Base-by-base conservation (phyloP, 495 filamentous ascomycete genomes). In the Aspergillus cristatus region DNA sequence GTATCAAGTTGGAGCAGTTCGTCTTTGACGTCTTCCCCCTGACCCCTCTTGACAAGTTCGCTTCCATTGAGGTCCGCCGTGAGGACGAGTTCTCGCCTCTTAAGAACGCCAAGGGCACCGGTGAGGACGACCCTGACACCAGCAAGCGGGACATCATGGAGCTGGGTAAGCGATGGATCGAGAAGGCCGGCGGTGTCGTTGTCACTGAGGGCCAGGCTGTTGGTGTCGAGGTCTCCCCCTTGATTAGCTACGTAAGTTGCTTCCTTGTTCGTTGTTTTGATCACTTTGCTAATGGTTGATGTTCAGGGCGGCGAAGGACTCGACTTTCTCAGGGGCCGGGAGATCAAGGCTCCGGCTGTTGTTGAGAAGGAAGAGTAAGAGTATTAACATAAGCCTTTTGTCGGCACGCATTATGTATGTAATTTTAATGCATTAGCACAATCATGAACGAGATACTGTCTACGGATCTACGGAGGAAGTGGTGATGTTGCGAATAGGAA, bases 11-110 rank as follows among this genome's bases (percentile, higher is more conserved):
- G 34, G 91, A 99, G 71, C 93, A 96, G 61, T 99, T 97, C 47
- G 88, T 99, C 36, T 99, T 99, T 63, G 91, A 99, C 60, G 86
- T 91, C 49, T 99, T 99, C 73, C 90, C 93, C 32, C 70, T 86
- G 72, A 72, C 91, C 11, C 71, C 84, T 18, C 70, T 99, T 42
- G 71, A 80, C 31, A 86, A 90, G 64, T 97, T 99, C 51, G 93
- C 88, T 10, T 90, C 78, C 61, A 78, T 97, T 68, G 91, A 99
- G 64, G 91, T 99, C 18, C 84, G 79, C 55, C 86, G 91, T 22
- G 88, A 96, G 66, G 91, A 99, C 40, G 91, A 99, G 64, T 99
- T 99, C 68, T 96, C 90, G 32, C 90, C 91, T 7, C 69, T 99
- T 45, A 99, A 99, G 79, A 99, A 99, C 47, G 93, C 86, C 15